phyloP scores from a whole-genome alignment of 2,329 filamentous ascomycete species.

The Fusarium goolgardi region DNA sequence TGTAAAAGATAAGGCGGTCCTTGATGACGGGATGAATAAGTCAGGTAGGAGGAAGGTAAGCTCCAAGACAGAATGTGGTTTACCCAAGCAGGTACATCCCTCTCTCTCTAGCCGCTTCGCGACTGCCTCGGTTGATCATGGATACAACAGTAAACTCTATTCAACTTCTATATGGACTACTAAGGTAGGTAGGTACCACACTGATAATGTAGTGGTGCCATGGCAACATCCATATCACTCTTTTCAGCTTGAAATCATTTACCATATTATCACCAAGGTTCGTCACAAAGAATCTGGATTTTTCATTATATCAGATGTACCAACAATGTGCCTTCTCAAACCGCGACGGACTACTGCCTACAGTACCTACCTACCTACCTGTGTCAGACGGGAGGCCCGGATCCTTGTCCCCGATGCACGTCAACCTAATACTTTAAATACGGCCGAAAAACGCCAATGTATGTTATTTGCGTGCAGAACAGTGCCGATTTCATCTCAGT shows the following conservation, averaged over 20 bases:
- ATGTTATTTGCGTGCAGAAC: not conserved
- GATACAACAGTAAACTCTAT: constrained; percentile 11
- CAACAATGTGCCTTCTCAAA: not conserved
- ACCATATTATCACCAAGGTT: not conserved
- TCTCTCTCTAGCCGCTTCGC: not conserved
- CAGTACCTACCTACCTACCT: not conserved
- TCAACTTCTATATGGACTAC: not conserved
- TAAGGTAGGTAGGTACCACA: too few species aligned
- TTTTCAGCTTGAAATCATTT: not conserved
- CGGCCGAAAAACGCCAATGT: constrained; percentile 20
- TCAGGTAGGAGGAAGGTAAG: constrained; percentile 4
- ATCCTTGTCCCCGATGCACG: constrained; percentile 23
- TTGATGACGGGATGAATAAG: not conserved
- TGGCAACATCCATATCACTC: not conserved
- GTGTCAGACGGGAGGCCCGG: constrained; percentile 9
- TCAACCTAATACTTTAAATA: constrained; percentile 23
- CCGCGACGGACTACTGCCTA: not conserved
- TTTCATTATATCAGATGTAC: not conserved
- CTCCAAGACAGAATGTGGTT: constrained; percentile 1
- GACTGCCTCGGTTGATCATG: constrained; percentile 13
- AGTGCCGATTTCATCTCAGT: not conserved
- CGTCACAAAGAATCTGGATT: not conserved
- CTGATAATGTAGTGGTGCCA: not conserved
- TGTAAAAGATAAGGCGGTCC: constrained; percentile 5
- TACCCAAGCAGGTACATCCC: not conserved